Conservation (phyloP, 768 basidiomycete species). For the Mrakia frigida region DNA sequence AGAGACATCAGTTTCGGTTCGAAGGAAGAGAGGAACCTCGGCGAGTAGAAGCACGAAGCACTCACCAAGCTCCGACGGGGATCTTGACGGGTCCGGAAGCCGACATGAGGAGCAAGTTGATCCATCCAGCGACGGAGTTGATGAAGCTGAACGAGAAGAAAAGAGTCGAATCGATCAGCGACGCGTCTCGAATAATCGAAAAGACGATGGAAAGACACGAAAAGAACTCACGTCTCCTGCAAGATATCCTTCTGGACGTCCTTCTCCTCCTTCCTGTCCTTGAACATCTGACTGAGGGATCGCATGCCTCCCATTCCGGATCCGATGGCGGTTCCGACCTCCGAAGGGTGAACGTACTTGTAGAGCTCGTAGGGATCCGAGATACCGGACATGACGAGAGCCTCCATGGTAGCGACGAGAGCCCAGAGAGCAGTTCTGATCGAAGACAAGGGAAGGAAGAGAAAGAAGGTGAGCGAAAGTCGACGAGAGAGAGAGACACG, state of each 20-base stretch:
- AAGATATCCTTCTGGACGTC: constrained; percentile 97
- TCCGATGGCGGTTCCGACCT: constrained; percentile 88
- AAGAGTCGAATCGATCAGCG: constrained; percentile 22
- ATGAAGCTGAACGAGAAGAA: constrained; percentile 64
- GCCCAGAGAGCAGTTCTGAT: constrained; percentile 76
- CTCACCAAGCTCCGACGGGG: constrained; percentile 95
- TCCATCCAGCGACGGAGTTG: constrained; percentile 97
- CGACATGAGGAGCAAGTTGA: constrained; percentile 88
- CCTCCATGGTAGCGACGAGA: constrained; percentile 86
- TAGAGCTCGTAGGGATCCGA: constrained; percentile 98
- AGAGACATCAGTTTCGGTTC: not conserved
- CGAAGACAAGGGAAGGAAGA: not conserved
- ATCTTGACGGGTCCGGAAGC: constrained; percentile 98
- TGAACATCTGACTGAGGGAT: constrained; percentile 94
- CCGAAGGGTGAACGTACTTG: constrained; percentile 91
- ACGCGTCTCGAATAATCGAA: not conserved
- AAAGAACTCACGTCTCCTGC: constrained; percentile 81
- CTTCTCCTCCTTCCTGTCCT: constrained; percentile 94
- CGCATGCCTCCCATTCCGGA: constrained; percentile 97
- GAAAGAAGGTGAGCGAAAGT: not conserved
- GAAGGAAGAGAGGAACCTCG: not conserved
- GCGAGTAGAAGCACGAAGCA: constrained; percentile 9
- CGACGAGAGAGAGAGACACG: not conserved
- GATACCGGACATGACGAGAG: constrained; percentile 92
- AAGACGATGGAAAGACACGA: not conserved